A percentile compares a stretch with the other conserved stretches of the same genome.
Conservation (phyloP, 164 flowering plant genomes). For the Tinospora cordifolia region DNA sequence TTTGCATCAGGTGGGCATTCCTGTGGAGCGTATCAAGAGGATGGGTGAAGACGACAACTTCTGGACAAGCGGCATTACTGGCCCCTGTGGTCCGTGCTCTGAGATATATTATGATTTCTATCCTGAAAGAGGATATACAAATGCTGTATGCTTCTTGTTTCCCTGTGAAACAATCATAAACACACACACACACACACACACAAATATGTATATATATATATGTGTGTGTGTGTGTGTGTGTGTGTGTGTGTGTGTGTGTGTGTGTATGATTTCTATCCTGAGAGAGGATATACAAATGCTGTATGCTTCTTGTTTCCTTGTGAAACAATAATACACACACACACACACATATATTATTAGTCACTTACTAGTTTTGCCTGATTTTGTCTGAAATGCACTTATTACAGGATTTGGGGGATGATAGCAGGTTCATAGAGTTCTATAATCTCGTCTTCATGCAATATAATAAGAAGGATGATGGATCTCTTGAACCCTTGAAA, state of each 20-base stretch:
- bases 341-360: too few species aligned
- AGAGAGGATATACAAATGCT: constrained; percentile 51
- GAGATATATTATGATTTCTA: constrained; percentile 88
- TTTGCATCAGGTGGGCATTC: constrained; percentile 69
- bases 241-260: too few species aligned
- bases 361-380: neutral
- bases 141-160: constrained; percentile 36
- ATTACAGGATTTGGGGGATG: constrained; percentile 86
- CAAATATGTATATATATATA: too few species aligned
- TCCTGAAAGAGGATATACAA: constrained; percentile 67
- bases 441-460: constrained; percentile 96
- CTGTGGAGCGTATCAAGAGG: constrained; percentile 71
- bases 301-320: constrained; percentile 29
- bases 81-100: constrained; percentile 98
- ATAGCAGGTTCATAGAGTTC: constrained; percentile 85
- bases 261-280: constrained; percentile 93
- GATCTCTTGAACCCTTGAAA: constrained; percentile 80
- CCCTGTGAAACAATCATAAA: too few species aligned
- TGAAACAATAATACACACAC: too few species aligned
- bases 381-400: constrained; percentile 5
- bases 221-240: too few species aligned
- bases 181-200: too few species aligned
- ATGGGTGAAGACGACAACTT: constrained; percentile 96
- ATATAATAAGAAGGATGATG: constrained; percentile 79
- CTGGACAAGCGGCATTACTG: constrained; percentile 91